Evolutionary conservation across 164 flowering plant genomes (phyloP), one percentile per base, ranked within the genome.

Genomic region (Aristolochia contorta): DNA sequence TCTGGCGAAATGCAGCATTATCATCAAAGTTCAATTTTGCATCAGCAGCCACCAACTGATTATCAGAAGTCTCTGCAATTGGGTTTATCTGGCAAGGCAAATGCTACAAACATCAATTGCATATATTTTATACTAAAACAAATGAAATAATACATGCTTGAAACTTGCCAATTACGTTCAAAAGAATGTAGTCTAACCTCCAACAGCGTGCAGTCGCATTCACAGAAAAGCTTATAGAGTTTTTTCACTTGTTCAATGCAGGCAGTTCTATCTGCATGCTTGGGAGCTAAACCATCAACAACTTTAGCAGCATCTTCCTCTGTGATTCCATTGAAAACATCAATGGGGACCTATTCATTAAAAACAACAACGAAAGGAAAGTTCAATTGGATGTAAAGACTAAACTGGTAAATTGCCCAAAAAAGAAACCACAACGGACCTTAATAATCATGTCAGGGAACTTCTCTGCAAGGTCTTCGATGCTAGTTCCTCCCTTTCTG

Each of bases 221-320:
- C 80, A 62, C 91, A 77, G 71, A 93, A 93, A 43, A 93, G 91
- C 37, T 79, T 72, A 66, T 93, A 93, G 19, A 93, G 74, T 73
- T 88, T 90, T 77, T 93, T 93, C 82, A 93, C 93, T 90, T 93
- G 99, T 70, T 93, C 97, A 41, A 90, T 88, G 24, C 89, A 74
- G 56, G 75, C 78, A 50, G 78, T 76, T 78, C 77, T 81, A 67
- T 88, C 94, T 52, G 93, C 91, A 6, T 61, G 85, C 69, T 74
- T 84, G 54, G 83, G 91, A 61, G 89, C 88, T 74, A 93, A 79
- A 57, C 99, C 99, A 79, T 93, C 99, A 4, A 93, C 99, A 68
- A 93, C 97, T 78, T 88, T 88, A 16, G 92, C 93, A 78, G 99
- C 99, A 88, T 90, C 97, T 68, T 86, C 97, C 82, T 93, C 99